phyloP scores from a whole-genome alignment of 768 basidiomycete genomes.

The Tulasnella sp. region DNA sequence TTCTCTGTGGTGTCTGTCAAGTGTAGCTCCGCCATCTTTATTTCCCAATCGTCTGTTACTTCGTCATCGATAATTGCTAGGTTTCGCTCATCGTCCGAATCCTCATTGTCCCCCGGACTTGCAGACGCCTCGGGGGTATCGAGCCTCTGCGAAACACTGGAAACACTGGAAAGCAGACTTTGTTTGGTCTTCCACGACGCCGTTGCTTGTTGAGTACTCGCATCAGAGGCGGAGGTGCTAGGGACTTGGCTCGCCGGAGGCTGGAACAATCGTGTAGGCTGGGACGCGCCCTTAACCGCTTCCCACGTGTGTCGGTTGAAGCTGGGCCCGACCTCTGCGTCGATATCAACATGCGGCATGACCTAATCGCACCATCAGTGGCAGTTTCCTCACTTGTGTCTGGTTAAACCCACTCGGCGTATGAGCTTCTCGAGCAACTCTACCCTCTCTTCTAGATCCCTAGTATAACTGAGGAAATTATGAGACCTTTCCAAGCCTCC shows the following conservation, averaged over 20 bases:
- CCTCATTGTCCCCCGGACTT: no score
- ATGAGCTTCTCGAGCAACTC: slow-evolving; percentile 43
- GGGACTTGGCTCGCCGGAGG: not conserved
- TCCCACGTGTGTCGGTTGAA: slow-evolving; percentile 13
- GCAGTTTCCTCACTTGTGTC: not conserved
- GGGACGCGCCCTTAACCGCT: slow-evolving; percentile 22
- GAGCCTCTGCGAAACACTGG: no score
- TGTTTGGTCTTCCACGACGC: not conserved
- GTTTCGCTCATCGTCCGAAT: no score
- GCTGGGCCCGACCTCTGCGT: slow-evolving; percentile 16
- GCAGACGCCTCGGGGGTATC: no score
- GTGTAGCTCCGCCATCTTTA: no score
- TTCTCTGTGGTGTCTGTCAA: no score
- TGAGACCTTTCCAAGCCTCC: not conserved
- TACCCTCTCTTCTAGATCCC: slow-evolving; percentile 47
- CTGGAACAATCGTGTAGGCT: slow-evolving; percentile 1
- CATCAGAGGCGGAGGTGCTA: not conserved
- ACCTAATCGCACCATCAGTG: slow-evolving; percentile 19
- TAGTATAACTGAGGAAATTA: slow-evolving; percentile 29
- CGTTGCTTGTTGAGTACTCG: not conserved
- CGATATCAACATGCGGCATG: slow-evolving; percentile 26
- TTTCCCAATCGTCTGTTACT: no score
- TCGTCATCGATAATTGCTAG: no score
- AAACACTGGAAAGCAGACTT: not conserved
- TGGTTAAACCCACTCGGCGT: slow-evolving; percentile 24